Evolutionary conservation across 73 alveolate species (phyloP), one percentile per base, ranked within the genome.

Genomic region (Effrenium voratum): DNA sequence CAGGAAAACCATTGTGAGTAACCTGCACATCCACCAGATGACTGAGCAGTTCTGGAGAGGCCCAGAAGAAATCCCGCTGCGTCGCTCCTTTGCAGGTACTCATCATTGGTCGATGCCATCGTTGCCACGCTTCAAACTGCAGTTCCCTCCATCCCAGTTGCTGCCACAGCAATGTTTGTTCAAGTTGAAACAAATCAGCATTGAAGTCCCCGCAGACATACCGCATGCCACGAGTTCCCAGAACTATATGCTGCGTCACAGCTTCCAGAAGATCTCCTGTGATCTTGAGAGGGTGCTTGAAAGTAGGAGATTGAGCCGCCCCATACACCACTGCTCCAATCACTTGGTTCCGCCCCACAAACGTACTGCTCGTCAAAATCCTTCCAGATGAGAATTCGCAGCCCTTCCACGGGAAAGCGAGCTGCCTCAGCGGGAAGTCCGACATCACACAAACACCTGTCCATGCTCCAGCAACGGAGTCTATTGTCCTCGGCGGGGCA

Each of bases 61-160:
- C 46, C 92, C 92, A 49, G 3, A 81, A 22, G 49, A 2, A 81
- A 36, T 81, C 92, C 8, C 92, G 92, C 15, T 47, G 49, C 1
- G 92, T 81, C 15, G 36, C 50, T 12, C 34, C n/a, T 81, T 81
- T 81, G 73, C 92, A 81, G 24, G 92, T 81, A 15, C n/a, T 32
- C 38, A 49, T 24, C 75, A 0, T 70, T 57, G 2, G 19, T 3
- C 24, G 12, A 16, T 8, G 19, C 2, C 1, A n/a, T 28, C 12
- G 46, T 32, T 1, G 2, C 47, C 3, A 46, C 22, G 0, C 4
- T n/a, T 0, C n/a, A n/a, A 81, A 2, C 19, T 81, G 92, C 6
- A 81, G 1, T 34, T 81, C 92, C 72, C 22, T 46, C 92, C 92
- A 81, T 0, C 92, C 92, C 0, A 6, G 46, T 12, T n/a, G 8